Evolutionary conservation across 805 yeast species (phyloP).

Genomic region (Lachancea dasiensis): DNA sequence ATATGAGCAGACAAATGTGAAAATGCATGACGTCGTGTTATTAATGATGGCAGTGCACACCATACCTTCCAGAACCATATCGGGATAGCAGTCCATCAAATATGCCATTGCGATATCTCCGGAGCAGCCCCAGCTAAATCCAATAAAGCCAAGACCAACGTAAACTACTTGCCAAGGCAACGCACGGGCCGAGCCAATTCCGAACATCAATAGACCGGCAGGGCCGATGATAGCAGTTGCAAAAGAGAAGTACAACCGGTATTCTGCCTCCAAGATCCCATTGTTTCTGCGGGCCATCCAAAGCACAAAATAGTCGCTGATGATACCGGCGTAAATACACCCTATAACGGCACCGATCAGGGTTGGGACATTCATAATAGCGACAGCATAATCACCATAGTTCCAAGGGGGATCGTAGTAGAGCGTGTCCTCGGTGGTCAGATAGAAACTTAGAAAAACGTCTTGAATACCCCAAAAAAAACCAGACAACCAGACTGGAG

Average conservation of each 20-base stretch:
- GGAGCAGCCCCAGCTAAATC: constrained; percentile 64
- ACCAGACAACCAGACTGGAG: constrained; percentile 61
- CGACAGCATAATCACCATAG: constrained; percentile 60
- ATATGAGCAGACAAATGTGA: constrained; percentile 58
- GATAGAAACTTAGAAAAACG: constrained; percentile 66
- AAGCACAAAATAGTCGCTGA: constrained; percentile 55
- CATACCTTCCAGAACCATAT: constrained; percentile 65
- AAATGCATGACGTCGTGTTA: constrained; percentile 58
- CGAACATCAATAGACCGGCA: constrained; percentile 57
- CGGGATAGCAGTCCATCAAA: constrained; percentile 63
- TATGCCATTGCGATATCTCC: constrained; percentile 68
- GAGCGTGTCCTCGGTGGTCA: constrained; percentile 65
- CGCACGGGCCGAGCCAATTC: constrained; percentile 54
- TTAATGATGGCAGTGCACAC: constrained; percentile 61
- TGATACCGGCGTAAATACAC: constrained; percentile 55
- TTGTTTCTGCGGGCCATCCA: constrained; percentile 55
- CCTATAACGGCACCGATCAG: constrained; percentile 62
- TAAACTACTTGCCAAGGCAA: constrained; percentile 51
- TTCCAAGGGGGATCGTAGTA: constrained; percentile 63
- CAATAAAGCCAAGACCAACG: constrained; percentile 57
- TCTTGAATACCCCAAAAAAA: constrained; percentile 79
- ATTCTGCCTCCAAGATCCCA: constrained; percentile 63
- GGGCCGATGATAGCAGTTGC: constrained; percentile 55
- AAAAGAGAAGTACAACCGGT: constrained; percentile 50
- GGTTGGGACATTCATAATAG: constrained; percentile 69